A percentile compares a stretch with the other conserved stretches of the same genome.
These are phyloP conservation scores for Cyclanthera cordifolia DNA, from an alignment of 306 rosid genomes.

Conservation along the genomic window DNA sequence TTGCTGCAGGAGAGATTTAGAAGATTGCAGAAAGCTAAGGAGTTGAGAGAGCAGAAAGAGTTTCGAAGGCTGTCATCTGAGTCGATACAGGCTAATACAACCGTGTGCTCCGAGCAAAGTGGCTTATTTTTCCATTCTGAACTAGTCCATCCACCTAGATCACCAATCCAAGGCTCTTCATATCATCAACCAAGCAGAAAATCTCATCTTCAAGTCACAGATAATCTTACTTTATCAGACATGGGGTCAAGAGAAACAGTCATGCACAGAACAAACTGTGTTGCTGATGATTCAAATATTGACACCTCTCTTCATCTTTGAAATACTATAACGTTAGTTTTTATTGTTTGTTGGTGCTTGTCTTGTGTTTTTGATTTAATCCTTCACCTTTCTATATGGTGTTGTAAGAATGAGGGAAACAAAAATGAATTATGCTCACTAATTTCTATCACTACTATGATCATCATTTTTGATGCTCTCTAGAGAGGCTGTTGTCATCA, in stretches of 20 bases:
- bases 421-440: conserved; percentile 18
- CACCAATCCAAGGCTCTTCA: conserved; percentile 22
- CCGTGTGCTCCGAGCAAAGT: conserved; percentile 9
- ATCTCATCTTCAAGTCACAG: conserved; percentile 14
- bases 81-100: conserved; percentile 12
- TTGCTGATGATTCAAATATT: conserved; percentile 26
- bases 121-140: conserved; percentile 28
- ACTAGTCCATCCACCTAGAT: conserved; percentile 13
- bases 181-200: conserved; percentile 21
- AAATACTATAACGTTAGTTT: conserved; percentile 14
- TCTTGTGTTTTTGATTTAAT: conserved; percentile 1
- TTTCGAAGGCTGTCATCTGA: conserved; percentile 26
- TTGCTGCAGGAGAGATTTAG: conserved; percentile 41
- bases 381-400: conserved; percentile 24
- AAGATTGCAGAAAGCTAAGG: conserved; percentile 38
- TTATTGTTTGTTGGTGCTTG: conserved; percentile 13
- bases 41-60: conserved; percentile 38
- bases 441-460: conserved; percentile 25
- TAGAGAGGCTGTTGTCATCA: conserved; percentile 34
- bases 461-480: conserved; percentile 33
- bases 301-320: conserved; percentile 41
- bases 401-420: conserved; percentile 30
- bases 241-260: conserved; percentile 13
- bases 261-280: conserved; percentile 18
- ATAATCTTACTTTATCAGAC: conserved; percentile 17